Base-by-base conservation (phyloP, 2,329 filamentous ascomycete species). In the Fusarium zealandicum region DNA sequence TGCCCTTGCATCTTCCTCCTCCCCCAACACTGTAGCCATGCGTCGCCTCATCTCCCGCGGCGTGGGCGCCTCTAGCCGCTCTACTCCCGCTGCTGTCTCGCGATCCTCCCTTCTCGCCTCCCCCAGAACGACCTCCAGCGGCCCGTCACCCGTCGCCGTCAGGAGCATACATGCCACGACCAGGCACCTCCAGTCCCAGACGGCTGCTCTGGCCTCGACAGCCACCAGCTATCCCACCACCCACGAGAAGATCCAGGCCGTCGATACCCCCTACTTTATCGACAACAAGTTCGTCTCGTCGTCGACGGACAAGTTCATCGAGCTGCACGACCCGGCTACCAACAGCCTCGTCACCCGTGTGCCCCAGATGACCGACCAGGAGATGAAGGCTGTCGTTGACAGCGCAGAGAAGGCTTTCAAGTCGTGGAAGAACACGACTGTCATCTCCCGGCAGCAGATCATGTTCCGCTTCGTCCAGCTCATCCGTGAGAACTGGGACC, bases 391-490 rank as follows among this genome's bases (percentile, higher is more conserved):
- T 12, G 88, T 87, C 6, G 89, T 93, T 3, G 88, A 85, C 63
- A 90, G 88, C 70, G 90, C 90, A 5, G 78, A 89, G 76, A 86
- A 85, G 75, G 90, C 90, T 1, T 93, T 91, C 73, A 83, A 86
- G 61, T 79, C 79, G 43, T 95, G 90, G 90, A 85, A 80, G 66
- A 80, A 82, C 60, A 93, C 85, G 20, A 90, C 85, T 71, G 78
- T 93, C 60, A 81, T 95, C 63, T 79, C 83, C 59, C 82, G 90
- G 59, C 90, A 95, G 80, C 86, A 90, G 77, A 88, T 93, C 76
- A 92, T 93, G 89, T 93, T 95, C 82, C 89, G 89, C 75, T 92
- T 92, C 69, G 89, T 92, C 28, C 82, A 82, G 27, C 78, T 95
- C 69, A 91, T 95, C 72, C 81, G 89, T 45, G 88, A 93, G 76